Evolutionary conservation across 148 eudicot genomes (phyloP).

Genomic region (Spergularia bocconei): DNA sequence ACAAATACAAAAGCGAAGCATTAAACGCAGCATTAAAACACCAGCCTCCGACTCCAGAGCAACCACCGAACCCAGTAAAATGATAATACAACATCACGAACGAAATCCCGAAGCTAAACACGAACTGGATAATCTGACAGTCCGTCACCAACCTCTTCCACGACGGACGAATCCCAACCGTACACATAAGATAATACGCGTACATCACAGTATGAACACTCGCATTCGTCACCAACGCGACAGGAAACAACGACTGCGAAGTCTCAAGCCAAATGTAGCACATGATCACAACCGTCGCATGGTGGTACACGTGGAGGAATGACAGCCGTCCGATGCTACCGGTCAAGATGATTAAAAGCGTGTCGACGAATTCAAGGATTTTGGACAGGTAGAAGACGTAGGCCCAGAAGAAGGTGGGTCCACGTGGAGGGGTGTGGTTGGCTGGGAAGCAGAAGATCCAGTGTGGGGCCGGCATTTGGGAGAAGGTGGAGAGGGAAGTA

Average conservation of each 20-base stretch:
- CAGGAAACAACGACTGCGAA: constrained; percentile 56
- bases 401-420: constrained; percentile 85
- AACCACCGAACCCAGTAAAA: constrained; percentile 42
- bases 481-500: constrained; percentile 54
- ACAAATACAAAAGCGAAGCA: constrained; percentile 75
- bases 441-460: constrained; percentile 76
- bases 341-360: constrained; percentile 51
- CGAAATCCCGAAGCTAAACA: constrained; percentile 71
- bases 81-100: constrained; percentile 63
- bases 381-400: constrained; percentile 83
- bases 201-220: constrained; percentile 84
- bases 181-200: constrained; percentile 61
- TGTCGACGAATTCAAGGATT: constrained; percentile 71
- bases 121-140: constrained; percentile 83
- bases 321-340: constrained; percentile 49
- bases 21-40: constrained; percentile 78
- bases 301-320: constrained; percentile 96
- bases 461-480: constrained; percentile 31
- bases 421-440: constrained; percentile 43
- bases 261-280: constrained; percentile 68
- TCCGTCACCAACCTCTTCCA: constrained; percentile 89
- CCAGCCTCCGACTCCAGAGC: constrained; percentile 78
- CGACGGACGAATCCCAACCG: constrained; percentile 60
- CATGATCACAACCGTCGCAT: constrained; percentile 68
- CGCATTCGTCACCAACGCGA: constrained; percentile 76